A percentile compares a stretch with the other conserved stretches of the same genome.
Conservation (phyloP, 805 yeast species). For the Wickerhamomyces tratensis region DNA sequence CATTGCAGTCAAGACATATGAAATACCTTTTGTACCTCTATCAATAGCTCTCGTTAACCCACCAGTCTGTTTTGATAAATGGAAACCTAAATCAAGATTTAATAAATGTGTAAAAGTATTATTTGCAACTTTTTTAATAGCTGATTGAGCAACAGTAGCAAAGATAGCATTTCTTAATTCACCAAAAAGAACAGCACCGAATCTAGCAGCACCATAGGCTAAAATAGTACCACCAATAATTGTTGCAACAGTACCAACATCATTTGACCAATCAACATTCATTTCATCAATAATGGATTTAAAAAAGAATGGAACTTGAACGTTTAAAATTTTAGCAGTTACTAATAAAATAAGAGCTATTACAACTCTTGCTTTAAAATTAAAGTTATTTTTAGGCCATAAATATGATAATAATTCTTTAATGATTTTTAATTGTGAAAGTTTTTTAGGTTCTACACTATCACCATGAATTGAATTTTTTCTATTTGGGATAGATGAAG, state of each 20-base stretch:
- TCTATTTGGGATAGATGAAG: neutral
- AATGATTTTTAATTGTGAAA: constrained; percentile 41
- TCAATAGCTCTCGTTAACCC: constrained; percentile 95
- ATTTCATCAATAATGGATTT: constrained; percentile 81
- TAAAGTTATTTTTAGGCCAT: constrained; percentile 70
- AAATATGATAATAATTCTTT: constrained; percentile 57
- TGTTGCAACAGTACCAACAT: constrained; percentile 54
- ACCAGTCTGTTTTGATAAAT: constrained; percentile 87
- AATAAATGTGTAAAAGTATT: constrained; percentile 81
- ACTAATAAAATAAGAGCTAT: constrained; percentile 67
- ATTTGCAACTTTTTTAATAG: constrained; percentile 82
- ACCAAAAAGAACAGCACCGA: constrained; percentile 91
- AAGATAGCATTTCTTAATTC: constrained; percentile 92
- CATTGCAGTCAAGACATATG: constrained; percentile 88
- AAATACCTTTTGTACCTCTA: constrained; percentile 95
- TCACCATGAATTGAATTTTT: neutral
- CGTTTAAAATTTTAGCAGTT: constrained; percentile 77
- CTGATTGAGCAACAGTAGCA: constrained; percentile 91
- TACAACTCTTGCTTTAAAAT: constrained; percentile 64
- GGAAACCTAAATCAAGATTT: constrained; percentile 82
- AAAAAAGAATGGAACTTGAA: constrained; percentile 94
- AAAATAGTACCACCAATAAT: constrained; percentile 60
- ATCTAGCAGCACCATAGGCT: constrained; percentile 89
- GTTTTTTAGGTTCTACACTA: constrained; percentile 5
- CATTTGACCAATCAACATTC: constrained; percentile 79